A percentile compares a stretch with the other conserved stretches of the same genome.
phyloP scores from a whole-genome alignment of 805 yeast genomes.

The Kodamaea fukazawae region DNA sequence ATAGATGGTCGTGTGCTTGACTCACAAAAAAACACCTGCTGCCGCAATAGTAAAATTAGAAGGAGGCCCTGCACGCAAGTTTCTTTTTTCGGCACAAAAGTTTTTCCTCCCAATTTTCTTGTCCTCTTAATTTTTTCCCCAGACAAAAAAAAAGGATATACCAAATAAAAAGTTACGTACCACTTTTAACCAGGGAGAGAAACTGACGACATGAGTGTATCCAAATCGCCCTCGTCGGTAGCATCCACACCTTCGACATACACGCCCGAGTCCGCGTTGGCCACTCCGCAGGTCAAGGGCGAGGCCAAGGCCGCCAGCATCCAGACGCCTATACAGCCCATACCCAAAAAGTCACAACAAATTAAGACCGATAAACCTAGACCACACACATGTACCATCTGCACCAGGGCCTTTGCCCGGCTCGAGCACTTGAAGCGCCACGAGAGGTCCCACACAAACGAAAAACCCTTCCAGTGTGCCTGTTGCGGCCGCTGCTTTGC shows the following conservation, averaged over 20 bases:
- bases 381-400: slow-evolving; percentile 85
- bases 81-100: not conserved
- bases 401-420: slow-evolving; percentile 94
- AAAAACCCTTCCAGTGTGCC: slow-evolving; percentile 91
- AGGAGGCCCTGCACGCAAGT: slow-evolving; percentile 4
- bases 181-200: slow-evolving; percentile 1
- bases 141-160: slow-evolving; percentile 1
- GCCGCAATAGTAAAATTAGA: not conserved
- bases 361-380: slow-evolving; percentile 92
- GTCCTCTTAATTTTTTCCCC: not conserved
- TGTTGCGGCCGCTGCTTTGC: slow-evolving; percentile 97
- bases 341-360: slow-evolving; percentile 79
- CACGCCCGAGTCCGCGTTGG: slow-evolving; percentile 6
- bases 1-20: too few species aligned
- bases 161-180: slow-evolving; percentile 1
- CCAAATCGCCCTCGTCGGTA: slow-evolving; percentile 12
- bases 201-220: slow-evolving; percentile 10
- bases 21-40: too few species aligned
- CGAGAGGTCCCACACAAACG: slow-evolving; percentile 84
- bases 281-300: slow-evolving; percentile 5
- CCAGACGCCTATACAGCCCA: slow-evolving; percentile 49
- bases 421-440: slow-evolving; percentile 92
- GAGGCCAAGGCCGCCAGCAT: slow-evolving; percentile 3
- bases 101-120: not conserved
- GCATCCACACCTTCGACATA: slow-evolving; percentile 12